Evolutionary conservation across 1,284 basidiomycete genomes (phyloP).

Genomic region (Sporisorium reilianum): DNA sequence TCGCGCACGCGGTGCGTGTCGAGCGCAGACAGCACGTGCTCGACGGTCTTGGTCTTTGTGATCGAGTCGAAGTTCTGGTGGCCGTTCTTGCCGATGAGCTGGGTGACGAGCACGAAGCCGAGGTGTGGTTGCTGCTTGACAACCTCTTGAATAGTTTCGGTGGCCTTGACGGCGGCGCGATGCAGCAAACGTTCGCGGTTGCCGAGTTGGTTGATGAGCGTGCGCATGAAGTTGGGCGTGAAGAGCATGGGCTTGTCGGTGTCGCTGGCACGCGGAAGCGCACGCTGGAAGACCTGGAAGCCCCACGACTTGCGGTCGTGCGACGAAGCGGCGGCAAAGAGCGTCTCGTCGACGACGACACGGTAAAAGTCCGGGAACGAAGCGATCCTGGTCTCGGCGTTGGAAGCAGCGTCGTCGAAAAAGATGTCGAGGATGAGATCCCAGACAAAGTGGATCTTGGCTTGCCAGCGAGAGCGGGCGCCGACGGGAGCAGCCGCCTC

Average conservation of each 20-base stretch:
- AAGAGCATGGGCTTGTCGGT: constrained; percentile 85
- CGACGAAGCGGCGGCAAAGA: constrained; percentile 86
- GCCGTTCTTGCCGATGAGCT: constrained; percentile 87
- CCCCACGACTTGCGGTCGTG: constrained; percentile 94
- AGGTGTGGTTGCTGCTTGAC: constrained; percentile 82
- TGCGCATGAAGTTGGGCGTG: constrained; percentile 94
- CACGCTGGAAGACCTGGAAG: constrained; percentile 88
- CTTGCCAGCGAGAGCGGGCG: constrained; percentile 77
- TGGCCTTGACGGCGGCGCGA: constrained; percentile 76
- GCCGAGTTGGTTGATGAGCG: constrained; percentile 94
- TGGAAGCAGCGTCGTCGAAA: constrained; percentile 70
- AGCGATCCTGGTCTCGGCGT: constrained; percentile 71
- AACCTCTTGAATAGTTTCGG: constrained; percentile 78
- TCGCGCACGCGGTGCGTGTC: constrained; percentile 80
- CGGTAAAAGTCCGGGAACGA: constrained; percentile 91
- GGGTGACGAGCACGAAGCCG: constrained; percentile 86
- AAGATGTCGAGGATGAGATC: constrained; percentile 82
- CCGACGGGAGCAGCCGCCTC: constrained; percentile 72
- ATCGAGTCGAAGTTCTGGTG: constrained; percentile 89
- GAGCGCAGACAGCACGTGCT: constrained; percentile 83
- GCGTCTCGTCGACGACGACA: constrained; percentile 88
- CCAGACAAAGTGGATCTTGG: constrained; percentile 94
- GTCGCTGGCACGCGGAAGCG: constrained; percentile 78
- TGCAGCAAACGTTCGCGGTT: constrained; percentile 88
- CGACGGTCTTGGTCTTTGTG: constrained; percentile 92